Base-by-base conservation (phyloP, 2,329 filamentous ascomycete species). In the Xylaria sp. region DNA sequence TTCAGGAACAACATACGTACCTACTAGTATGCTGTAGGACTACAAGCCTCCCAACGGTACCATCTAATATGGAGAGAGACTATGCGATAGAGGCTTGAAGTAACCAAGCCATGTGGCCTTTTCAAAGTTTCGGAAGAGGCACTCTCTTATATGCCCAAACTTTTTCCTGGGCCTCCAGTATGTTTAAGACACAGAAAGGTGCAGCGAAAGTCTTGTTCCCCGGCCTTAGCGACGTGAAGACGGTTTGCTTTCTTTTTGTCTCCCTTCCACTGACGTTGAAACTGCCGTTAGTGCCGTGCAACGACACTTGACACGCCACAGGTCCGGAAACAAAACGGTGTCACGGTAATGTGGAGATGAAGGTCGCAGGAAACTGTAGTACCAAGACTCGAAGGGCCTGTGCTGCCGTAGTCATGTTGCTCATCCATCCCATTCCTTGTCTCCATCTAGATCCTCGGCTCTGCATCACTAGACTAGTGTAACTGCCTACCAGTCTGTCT, bases 31-130 rank as follows among this genome's bases (percentile, higher is more conserved):
- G 52, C 65, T 60, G 67, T 57, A 68, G 63, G 61, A 64, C 63
- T 28, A 28, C 55, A 70, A 54, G 62, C 69, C 57, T 60, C 66
- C 54, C n/a, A 56, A 44, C 41, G 63, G 63, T 65, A 66, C 59
- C 51, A 62, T 28, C 20, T 62, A 44, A 60, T 59, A 61, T 41
- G 20, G 48, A 8, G 48, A 51, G 48, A 51, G 51, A 56, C 34
- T 66, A 62, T 59, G 44, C 51, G 18, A 55, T 25, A 48, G 51
- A 48, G 58, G 55, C 67, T 65, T 62, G 66, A 76, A 73, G 75
- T 73, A 76, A 76, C 75, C 74, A 76, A 75, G 71, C 75, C 75
- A 76, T 74, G 72, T 76, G 75, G 72, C 74, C 63, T 70, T 75
- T 72, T 68, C 50, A 65, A 72, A 63, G 69, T 72, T 54, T 69